phyloP scores from a whole-genome alignment of 2,329 filamentous ascomycete genomes.

The Plectosphaerella plurivora region DNA sequence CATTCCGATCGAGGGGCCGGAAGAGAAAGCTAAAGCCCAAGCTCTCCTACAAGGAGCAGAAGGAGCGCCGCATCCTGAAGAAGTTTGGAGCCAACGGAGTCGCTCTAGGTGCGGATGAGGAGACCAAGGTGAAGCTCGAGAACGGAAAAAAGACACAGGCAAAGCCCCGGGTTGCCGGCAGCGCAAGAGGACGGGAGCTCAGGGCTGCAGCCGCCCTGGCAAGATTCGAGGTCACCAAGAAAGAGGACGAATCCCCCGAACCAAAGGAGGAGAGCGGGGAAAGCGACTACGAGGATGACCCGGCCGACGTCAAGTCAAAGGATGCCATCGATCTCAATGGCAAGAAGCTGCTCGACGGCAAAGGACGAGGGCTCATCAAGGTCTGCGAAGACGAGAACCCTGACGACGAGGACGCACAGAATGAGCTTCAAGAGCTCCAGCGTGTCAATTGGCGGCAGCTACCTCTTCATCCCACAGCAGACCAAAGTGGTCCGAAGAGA shows the following conservation, averaged over 20 bases:
- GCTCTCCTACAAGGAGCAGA: slow-evolving; percentile 65
- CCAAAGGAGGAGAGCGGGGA: slow-evolving; percentile 32
- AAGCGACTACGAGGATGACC: slow-evolving; percentile 43
- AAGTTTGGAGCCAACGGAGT: slow-evolving; percentile 73
- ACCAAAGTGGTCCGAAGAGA: too few species aligned
- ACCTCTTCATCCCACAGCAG: slow-evolving; percentile 4
- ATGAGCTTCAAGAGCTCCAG: slow-evolving; percentile 65
- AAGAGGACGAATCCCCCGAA: slow-evolving; percentile 39
- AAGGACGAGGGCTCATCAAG: slow-evolving; percentile 65
- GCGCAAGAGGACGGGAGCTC: slow-evolving; percentile 69
- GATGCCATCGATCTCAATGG: slow-evolving; percentile 64
- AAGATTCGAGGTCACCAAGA: slow-evolving; percentile 60
- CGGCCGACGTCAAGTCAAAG: slow-evolving; percentile 34
- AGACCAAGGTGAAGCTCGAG: slow-evolving; percentile 61
- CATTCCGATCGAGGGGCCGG: slow-evolving; percentile 56
- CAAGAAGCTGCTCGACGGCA: slow-evolving; percentile 57
- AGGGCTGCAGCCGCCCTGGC: slow-evolving; percentile 73
- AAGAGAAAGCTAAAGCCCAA: slow-evolving; percentile 52
- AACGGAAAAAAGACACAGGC: slow-evolving; percentile 56
- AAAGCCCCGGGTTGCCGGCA: slow-evolving; percentile 70
- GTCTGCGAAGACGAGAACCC: slow-evolving; percentile 67
- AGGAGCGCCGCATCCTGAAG: slow-evolving; percentile 66
- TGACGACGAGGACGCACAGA: slow-evolving; percentile 51
- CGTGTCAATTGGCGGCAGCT: slow-evolving; percentile 19
- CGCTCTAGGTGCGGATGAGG: slow-evolving; percentile 65